phyloP scores from a whole-genome alignment of 257 asterid species.

The Scutellaria minor region DNA sequence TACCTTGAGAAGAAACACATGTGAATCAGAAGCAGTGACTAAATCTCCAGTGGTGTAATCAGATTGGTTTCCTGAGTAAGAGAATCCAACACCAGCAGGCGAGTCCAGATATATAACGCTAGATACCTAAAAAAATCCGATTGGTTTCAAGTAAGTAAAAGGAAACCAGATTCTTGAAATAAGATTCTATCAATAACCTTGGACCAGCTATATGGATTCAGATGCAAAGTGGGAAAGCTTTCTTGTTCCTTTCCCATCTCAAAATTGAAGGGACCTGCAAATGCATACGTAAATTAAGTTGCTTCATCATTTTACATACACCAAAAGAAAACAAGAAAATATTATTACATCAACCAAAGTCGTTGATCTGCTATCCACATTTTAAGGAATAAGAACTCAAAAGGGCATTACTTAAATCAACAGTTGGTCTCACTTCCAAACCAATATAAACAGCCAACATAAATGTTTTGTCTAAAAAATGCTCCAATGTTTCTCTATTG shows the following conservation, averaged over 20 bases:
- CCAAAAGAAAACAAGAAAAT: too few species aligned
- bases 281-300: slow-evolving; percentile 9
- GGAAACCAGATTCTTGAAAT: neutral
- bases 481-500: neutral
- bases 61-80: slow-evolving; percentile 69
- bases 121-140: slow-evolving; percentile 57
- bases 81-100: slow-evolving; percentile 92
- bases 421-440: too few species aligned
- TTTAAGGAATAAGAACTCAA: too few species aligned
- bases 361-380: too few species aligned
- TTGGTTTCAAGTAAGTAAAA: neutral
- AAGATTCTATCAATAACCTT: slow-evolving; percentile 56
- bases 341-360: too few species aligned
- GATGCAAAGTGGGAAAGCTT: slow-evolving; percentile 77
- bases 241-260: slow-evolving; percentile 56
- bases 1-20: slow-evolving; percentile 87
- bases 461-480: neutral
- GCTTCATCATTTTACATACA: neutral
- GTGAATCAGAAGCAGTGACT: slow-evolving; percentile 84
- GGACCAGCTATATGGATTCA: slow-evolving; percentile 93
- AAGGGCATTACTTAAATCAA: too few species aligned
- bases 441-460: too few species aligned
- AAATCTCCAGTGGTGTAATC: slow-evolving; percentile 83
- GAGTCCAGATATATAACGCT: slow-evolving; percentile 82
- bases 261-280: slow-evolving; percentile 92